phyloP scores from a whole-genome alignment of 2,329 filamentous ascomycete species.

The Penicillium sp. region DNA sequence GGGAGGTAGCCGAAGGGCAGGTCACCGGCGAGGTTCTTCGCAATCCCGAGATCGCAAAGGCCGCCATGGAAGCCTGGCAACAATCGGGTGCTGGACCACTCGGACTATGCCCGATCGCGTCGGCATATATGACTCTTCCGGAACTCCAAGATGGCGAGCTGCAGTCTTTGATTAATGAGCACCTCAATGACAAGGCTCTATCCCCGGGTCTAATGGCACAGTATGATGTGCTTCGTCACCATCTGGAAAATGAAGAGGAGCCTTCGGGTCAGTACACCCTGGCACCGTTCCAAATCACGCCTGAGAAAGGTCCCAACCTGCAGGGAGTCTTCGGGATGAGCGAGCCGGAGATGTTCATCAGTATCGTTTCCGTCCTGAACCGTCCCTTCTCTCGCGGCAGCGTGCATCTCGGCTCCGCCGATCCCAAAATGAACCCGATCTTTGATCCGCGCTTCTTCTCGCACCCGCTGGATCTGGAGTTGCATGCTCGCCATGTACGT shows the following conservation, averaged over 20 bases:
- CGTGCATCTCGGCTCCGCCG: conserved; percentile 38
- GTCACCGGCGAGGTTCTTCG: conserved; percentile 22
- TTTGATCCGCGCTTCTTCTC: conserved; percentile 45
- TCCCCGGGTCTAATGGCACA: conserved; percentile 5
- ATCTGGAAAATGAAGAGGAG: conserved; percentile 15
- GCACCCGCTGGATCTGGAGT: conserved; percentile 42
- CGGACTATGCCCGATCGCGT: conserved; percentile 12
- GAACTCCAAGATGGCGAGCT: conserved; percentile 1
- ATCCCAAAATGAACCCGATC: conserved; percentile 31
- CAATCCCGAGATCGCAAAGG: conserved; percentile 15
- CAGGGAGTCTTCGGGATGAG: conserved; percentile 12
- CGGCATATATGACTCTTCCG: conserved; percentile 9
- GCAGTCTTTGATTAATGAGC: neutral
- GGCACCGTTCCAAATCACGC: conserved; percentile 16
- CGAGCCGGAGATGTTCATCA: conserved; percentile 17
- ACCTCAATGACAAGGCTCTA: neutral
- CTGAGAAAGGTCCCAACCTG: conserved; percentile 6
- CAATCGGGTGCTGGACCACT: conserved; percentile 22
- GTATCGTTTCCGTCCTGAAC: conserved; percentile 22
- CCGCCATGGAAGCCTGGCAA: conserved; percentile 21
- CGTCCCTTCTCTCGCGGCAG: conserved; percentile 29
- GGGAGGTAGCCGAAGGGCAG: conserved; percentile 20
- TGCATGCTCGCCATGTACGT: conserved; percentile 35
- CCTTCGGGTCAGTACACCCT: conserved; percentile 18
- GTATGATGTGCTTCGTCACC: conserved; percentile 9